Evolutionary conservation across 305 asterid species (phyloP), one percentile per base, ranked within the genome.

Genomic region (Fraxinus xanthoxyloides): DNA sequence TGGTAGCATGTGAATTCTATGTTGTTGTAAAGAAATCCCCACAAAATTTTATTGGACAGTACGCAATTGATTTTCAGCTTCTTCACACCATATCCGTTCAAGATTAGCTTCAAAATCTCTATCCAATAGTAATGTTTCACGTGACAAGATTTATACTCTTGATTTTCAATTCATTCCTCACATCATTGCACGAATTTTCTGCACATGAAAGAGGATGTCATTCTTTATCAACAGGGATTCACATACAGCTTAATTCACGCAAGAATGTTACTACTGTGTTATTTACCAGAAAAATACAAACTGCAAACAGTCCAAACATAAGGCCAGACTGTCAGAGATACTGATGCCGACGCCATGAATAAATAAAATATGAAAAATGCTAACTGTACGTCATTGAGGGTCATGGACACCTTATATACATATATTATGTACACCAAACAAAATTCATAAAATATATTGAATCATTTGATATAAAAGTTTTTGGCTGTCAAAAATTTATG

Each of bases 261-360:
- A 5, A 34, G 38, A 34, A 34, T 34, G 43, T 36, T 36, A 36
- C 43, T 84, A 81, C 81, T 35, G 82, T 84, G 75, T 59, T 82
- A 38, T 82, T 69, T 74, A 82, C 87, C 89, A 82, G 86, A 89
- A 87, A 85, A 87, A 90, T 83, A 92, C 94, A 93, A 85, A 90
- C 85, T 80, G 85, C 87, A 77, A 84, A 43, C 87, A 84, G 88
- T 75, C 94, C 94, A 91, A 90, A 82, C 90, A 81, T 82, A 79
- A 89, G 87, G 91, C 94, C 95, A 90, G 84, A 74, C 80, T 87
- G 85, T 87, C 92, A 84, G 93, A 87, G 87, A 84, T 84, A 81
- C 89, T 87, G 90, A 92, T 89, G 95, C 65, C 87, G 92, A 88
- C 94, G 85, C 85, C 82, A 81, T 81, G 43, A 83, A 76, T 82